Evolutionary conservation across 179 eudicot species (phyloP).

Genomic region (Spinacia oleracea): DNA sequence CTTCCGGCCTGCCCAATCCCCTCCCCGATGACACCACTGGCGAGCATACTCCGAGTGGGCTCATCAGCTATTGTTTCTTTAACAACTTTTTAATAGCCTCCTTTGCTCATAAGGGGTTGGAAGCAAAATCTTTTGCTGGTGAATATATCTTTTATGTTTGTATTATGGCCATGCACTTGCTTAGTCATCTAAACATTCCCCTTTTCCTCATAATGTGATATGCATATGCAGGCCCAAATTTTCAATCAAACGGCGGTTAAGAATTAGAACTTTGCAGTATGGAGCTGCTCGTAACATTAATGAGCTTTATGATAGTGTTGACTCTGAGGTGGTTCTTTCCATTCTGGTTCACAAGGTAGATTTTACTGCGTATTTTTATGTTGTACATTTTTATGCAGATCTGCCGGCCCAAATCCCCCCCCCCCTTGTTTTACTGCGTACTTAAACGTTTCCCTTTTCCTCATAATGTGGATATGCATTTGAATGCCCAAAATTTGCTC

Average conservation of each 20-base stretch:
- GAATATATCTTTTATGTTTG: background rate
- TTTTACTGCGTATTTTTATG: background rate
- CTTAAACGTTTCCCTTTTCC: too few species aligned
- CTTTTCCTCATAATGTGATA: background rate
- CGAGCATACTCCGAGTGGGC: background rate
- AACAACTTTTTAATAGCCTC: background rate
- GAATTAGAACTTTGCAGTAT: slow-evolving; percentile 84
- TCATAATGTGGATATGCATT: too few species aligned
- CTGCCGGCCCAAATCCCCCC: too few species aligned
- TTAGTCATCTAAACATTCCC: background rate
- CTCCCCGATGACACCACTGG: background rate
- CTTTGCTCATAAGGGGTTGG: background rate
- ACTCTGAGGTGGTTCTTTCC: slow-evolving; percentile 88
- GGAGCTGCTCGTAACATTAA: slow-evolving; percentile 79
- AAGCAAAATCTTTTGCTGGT: background rate
- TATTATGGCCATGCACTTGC: background rate
- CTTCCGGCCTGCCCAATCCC: too few species aligned
- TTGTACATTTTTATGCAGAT: background rate
- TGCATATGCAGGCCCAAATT: slow-evolving; percentile 65
- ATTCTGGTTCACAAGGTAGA: slow-evolving; percentile 92
- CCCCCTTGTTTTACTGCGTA: background rate
- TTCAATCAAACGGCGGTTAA: slow-evolving; percentile 74
- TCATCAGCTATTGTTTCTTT: background rate
- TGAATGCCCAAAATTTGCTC: too few species aligned
- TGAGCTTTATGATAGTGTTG: slow-evolving; percentile 91